Evolutionary conservation across 305 asterid genomes (phyloP).

Genomic region (Fraxinus nigra): DNA sequence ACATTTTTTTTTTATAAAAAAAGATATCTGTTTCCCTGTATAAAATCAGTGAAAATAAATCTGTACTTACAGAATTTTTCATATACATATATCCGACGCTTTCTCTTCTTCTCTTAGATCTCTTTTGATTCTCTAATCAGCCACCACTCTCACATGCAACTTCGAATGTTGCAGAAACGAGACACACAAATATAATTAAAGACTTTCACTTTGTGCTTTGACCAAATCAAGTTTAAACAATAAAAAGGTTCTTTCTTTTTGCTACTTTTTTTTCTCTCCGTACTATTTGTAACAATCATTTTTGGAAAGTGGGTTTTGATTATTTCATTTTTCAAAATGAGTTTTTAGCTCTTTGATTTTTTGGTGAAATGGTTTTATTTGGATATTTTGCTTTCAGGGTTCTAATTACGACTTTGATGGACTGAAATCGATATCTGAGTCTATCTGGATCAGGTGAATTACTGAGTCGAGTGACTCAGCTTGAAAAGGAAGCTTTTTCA

Average conservation of each 20-base stretch:
- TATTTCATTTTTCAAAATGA: conserved; percentile 12
- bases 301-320: conserved; percentile 33
- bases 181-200: conserved; percentile 31
- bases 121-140: conserved; percentile 24
- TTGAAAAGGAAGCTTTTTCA: conserved; percentile 3
- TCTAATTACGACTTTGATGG: conserved; percentile 35
- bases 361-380: conserved; percentile 23
- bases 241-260: conserved; percentile 28
- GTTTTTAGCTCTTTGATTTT: conserved; percentile 11
- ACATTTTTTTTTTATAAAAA: too few relatives aligned
- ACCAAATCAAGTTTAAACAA: conserved; percentile 38
- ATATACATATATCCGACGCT: conserved; percentile 17
- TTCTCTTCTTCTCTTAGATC: conserved; percentile 24
- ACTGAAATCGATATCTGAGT: not conserved
- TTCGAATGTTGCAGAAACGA: conserved; percentile 8
- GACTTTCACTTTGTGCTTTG: conserved; percentile 32
- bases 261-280: conserved; percentile 20
- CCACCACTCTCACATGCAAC: conserved; percentile 27
- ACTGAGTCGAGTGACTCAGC: conserved; percentile 13
- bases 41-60: too few relatives aligned
- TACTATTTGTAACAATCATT: conserved; percentile 18
- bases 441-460: conserved; percentile 23
- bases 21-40: too few relatives aligned
- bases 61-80: too few relatives aligned
- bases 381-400: conserved; percentile 22